Base-by-base conservation (phyloP, 257 asterid genomes). In the Salvia miltiorrhiza region DNA sequence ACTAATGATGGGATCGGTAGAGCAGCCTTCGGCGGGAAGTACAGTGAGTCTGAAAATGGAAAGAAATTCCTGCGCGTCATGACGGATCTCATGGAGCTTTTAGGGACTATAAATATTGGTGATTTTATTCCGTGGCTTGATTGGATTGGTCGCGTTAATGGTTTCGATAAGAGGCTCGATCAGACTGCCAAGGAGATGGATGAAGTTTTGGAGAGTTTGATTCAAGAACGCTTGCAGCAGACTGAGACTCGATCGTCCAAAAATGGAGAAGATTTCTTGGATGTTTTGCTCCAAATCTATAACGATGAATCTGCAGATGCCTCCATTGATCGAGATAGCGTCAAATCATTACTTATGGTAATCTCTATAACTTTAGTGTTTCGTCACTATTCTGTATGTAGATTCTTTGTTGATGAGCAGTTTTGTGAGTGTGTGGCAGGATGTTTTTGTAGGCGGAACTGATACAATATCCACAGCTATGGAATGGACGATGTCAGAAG, bases 401-500 rank as follows among this genome's bases (percentile, higher is more conserved):
- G n/a, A n/a, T n/a, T n/a, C n/a, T n/a, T n/a, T n/a, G n/a, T n/a
- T n/a, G n/a, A n/a, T n/a, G n/a, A n/a, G n/a, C n/a, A n/a, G n/a
- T n/a, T n/a, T n/a, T n/a, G n/a, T n/a, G n/a, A n/a, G n/a, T n/a
- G n/a, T n/a, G n/a, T n/a, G n/a, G n/a, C n/a, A n/a, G n/a, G n/a
- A n/a, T n/a, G n/a, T n/a, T n/a, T n/a, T 50, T 30, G 4, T 13
- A 1, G 76, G 58, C 0, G 72, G 72, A 8, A 73, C 72, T 0
- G 77, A 73, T 33, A 73, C 67, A 0, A 30, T 44, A 4, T 54
- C 77, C 21, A 32, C 44, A 1, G 12, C 45, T 0, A 0, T 73
- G 21, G 77, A 73, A 54, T 64, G 77, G 72, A 3, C 61, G 7
- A 64, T 64, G 77, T 11, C 72, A 0, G 72, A 73, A 44, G 43